Percentiles rank a stretch among this genome's conserved stretches.
These are phyloP conservation scores for Clavariopsis aquatica DNA, from an alignment of 495 filamentous ascomycete species.

Conservation along the genomic window DNA sequence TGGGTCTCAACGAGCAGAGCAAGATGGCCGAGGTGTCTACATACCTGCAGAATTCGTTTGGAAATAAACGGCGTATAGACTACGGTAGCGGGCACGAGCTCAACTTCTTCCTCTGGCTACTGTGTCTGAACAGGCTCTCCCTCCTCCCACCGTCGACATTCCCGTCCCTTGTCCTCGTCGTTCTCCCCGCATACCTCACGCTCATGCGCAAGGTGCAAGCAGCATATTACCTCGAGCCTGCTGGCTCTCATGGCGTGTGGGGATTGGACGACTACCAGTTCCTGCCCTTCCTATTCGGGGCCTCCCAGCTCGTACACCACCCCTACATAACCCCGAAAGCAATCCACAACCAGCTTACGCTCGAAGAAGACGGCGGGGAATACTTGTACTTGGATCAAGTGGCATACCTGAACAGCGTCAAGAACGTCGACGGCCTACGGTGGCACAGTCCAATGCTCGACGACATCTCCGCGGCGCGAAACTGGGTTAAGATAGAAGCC, in stretches of 20 bases:
- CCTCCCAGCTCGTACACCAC: conserved; percentile 84
- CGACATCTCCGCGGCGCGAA: conserved; percentile 90
- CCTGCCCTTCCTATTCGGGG: conserved; percentile 91
- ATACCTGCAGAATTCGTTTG: conserved; percentile 82
- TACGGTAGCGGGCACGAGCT: conserved; percentile 97
- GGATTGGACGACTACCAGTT: conserved; percentile 98
- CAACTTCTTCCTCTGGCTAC: conserved; percentile 91
- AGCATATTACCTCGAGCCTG: conserved; percentile 93
- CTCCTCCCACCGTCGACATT: conserved; percentile 67
- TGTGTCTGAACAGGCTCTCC: conserved; percentile 81
- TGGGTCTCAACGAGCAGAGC: conserved; percentile 46
- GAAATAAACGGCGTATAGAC: conserved; percentile 85
- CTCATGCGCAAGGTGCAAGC: conserved; percentile 81
- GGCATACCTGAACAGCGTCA: conserved; percentile 89
- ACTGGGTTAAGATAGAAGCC: conserved; percentile 87
- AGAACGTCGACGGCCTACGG: conserved; percentile 90
- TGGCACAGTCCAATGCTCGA: conserved; percentile 99
- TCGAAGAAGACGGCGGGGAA: conserved; percentile 81
- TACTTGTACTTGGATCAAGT: conserved; percentile 92
- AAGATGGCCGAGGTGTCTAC: conserved; percentile 70
- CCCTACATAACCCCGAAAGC: conserved; percentile 80
- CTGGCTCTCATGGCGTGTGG: conserved; percentile 79
- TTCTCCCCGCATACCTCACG: conserved; percentile 78
- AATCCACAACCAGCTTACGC: conserved; percentile 80
- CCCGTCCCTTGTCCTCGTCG: conserved; percentile 66